phyloP scores from a whole-genome alignment of 805 yeast species.

The Tetrapisispora iriomotensis region DNA sequence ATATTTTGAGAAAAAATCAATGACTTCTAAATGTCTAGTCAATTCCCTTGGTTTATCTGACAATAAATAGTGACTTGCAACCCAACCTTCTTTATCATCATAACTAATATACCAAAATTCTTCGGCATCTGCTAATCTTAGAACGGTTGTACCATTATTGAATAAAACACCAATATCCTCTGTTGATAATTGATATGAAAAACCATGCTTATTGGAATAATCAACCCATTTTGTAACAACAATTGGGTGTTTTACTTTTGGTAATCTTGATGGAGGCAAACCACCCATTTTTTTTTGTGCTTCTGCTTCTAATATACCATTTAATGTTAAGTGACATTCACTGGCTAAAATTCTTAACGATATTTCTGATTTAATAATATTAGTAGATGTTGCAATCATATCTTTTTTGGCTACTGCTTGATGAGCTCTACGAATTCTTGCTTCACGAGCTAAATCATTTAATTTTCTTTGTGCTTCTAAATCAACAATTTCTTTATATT shows the following conservation, averaged over 20 bases:
- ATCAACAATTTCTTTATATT: slow-evolving; percentile 65
- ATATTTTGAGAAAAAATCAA: slow-evolving; percentile 73
- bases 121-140: slow-evolving; percentile 50
- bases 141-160: slow-evolving; percentile 68
- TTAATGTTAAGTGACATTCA: slow-evolving; percentile 37
- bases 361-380: slow-evolving; percentile 30
- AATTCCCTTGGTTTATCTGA: slow-evolving; percentile 36
- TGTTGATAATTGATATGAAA: slow-evolving; percentile 80
- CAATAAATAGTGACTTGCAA: slow-evolving; percentile 35
- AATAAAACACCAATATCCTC: slow-evolving; percentile 88
- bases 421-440: slow-evolving; percentile 29
- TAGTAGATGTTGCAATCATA: slow-evolving; percentile 29
- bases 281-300: slow-evolving; percentile 36
- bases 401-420: slow-evolving; percentile 24
- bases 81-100: slow-evolving; percentile 40
- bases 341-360: slow-evolving; percentile 33
- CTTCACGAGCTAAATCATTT: slow-evolving; percentile 28
- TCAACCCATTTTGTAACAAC: slow-evolving; percentile 95
- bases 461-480: slow-evolving; percentile 27
- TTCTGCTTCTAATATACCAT: slow-evolving; percentile 37
- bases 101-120: slow-evolving; percentile 51
- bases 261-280: slow-evolving; percentile 24
- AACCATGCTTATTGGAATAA: slow-evolving; percentile 91
- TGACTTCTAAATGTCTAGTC: slow-evolving; percentile 64
- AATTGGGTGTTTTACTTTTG: slow-evolving; percentile 42